Evolutionary conservation across 176 grass and related monocot species (phyloP).

Genomic region (Saccharum spontaneum): DNA sequence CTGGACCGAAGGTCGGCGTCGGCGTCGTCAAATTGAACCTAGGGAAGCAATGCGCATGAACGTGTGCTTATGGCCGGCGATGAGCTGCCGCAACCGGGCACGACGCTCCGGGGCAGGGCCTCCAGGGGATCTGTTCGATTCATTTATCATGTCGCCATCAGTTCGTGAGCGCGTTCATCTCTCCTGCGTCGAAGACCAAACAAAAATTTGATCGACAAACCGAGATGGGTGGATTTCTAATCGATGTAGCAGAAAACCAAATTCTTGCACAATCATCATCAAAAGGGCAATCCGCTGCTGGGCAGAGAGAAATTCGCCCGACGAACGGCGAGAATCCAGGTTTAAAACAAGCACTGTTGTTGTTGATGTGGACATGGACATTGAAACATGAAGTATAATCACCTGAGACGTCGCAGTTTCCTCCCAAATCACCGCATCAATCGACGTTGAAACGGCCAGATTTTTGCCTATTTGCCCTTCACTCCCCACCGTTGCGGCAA

Average conservation of each 20-base stretch:
- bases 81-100: background rate
- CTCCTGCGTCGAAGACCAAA: background rate
- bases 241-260: too few relatives aligned
- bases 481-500: background rate
- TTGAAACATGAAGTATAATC: background rate
- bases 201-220: too few relatives aligned
- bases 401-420: background rate
- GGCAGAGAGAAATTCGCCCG: too few relatives aligned
- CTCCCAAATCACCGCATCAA: background rate
- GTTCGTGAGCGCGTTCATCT: background rate
- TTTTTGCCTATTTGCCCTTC: background rate
- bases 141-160: background rate
- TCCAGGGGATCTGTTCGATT: background rate
- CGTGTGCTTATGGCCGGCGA: conserved; percentile 47
- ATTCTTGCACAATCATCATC: background rate
- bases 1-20: background rate
- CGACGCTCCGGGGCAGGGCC: background rate
- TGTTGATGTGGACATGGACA: background rate
- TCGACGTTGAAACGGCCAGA: background rate
- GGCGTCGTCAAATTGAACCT: too few relatives aligned
- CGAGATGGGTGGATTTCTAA: too few relatives aligned
- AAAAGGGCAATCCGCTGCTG: too few relatives aligned
- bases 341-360: background rate
- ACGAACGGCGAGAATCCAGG: background rate
- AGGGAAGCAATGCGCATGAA: too few relatives aligned